These are phyloP conservation scores for Alternaria infectoria DNA, from an alignment of 2,329 filamentous ascomycete genomes.

Conservation along the genomic window DNA sequence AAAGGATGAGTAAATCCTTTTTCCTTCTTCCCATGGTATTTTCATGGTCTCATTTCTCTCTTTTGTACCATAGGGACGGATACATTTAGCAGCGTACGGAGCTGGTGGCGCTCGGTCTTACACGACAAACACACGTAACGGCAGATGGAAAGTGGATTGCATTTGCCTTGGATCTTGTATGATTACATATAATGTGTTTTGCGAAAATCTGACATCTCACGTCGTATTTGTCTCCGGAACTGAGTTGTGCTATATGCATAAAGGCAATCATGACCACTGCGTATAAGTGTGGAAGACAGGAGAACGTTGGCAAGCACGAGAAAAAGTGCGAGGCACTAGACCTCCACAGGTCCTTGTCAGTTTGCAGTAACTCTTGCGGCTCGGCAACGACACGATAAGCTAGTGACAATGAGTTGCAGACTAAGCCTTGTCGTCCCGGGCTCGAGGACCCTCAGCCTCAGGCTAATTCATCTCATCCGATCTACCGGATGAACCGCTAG, in stretches of 20 bases:
- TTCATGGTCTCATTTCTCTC: conserved; percentile 6
- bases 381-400: not conserved
- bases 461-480: not conserved
- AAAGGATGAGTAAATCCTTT: conserved; percentile 21
- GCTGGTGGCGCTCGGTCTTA: conserved; percentile 15
- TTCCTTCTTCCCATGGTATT: conserved; percentile 1
- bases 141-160: conserved; percentile 3
- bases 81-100: conserved; percentile 16
- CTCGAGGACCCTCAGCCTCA: not conserved
- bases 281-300: not conserved
- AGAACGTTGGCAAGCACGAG: not conserved
- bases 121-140: conserved; percentile 2
- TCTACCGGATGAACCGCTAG: not conserved
- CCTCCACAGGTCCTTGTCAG: not conserved
- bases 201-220: not conserved
- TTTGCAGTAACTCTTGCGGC: not conserved
- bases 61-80: conserved; percentile 22
- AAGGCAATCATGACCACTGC: not conserved
- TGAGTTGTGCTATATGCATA: not conserved
- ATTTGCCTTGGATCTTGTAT: conserved; percentile 10
- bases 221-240: not conserved
- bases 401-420: not conserved
- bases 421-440: not conserved
- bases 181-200: conserved; percentile 12
- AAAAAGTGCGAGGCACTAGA: not conserved